Conservation (phyloP, 2,329 filamentous ascomycete genomes). For the Sporothrix phasma region DNA sequence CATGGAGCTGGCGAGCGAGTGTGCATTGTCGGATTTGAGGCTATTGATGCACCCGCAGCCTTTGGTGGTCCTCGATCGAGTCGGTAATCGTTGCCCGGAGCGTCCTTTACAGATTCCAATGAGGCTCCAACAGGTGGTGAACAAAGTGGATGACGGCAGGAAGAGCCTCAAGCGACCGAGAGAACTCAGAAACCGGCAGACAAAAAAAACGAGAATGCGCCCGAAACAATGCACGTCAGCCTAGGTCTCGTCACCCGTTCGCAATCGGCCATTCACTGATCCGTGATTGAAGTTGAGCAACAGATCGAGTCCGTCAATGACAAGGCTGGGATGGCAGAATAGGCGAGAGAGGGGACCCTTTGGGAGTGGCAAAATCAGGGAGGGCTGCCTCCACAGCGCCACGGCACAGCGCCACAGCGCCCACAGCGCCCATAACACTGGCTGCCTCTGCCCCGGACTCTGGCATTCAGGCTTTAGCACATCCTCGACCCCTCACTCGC, state of each 20-base stretch:
- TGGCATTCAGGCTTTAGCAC: background rate
- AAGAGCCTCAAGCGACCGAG: background rate
- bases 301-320: background rate
- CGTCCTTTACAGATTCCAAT: background rate
- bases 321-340: background rate
- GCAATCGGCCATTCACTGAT: background rate
- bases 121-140: background rate
- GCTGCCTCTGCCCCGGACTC: background rate
- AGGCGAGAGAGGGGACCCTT: background rate
- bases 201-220: background rate
- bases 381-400: background rate
- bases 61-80: too few species aligned
- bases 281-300: background rate
- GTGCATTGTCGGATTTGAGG: background rate
- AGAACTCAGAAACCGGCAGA: background rate
- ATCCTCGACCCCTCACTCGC: background rate
- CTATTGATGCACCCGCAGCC: background rate
- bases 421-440: background rate
- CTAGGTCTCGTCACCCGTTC: background rate
- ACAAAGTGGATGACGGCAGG: background rate
- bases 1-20: slow-evolving; percentile 10
- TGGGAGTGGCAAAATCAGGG: too few species aligned
- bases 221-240: slow-evolving; percentile 1
- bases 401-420: too few species aligned
- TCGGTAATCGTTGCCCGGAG: background rate